Percentiles rank a stretch among this genome's conserved stretches.
phyloP scores from a whole-genome alignment of 495 filamentous ascomycete species.

The Xylaria grammica region DNA sequence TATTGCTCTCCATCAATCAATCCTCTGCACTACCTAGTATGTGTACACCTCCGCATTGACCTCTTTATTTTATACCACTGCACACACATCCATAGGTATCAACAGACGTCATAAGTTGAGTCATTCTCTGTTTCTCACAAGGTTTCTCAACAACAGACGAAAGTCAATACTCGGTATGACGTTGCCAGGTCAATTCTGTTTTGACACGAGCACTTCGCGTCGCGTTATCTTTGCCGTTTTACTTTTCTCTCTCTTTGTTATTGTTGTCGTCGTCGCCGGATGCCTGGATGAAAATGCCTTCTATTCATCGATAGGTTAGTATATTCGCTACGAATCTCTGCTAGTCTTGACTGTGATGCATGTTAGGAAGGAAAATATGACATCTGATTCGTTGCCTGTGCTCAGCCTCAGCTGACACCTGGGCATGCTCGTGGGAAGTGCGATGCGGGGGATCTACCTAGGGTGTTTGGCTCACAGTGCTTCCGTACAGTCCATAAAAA shows the following conservation, averaged over 20 bases:
- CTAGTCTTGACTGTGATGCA: too few relatives aligned
- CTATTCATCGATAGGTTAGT: too few relatives aligned
- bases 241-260: neutral
- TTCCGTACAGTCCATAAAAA: neutral
- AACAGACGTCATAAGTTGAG: too few relatives aligned
- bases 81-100: neutral
- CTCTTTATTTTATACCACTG: too few relatives aligned
- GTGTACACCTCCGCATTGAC: too few relatives aligned
- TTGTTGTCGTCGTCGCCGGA: too few relatives aligned
- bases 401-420: conserved; percentile 14
- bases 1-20: too few relatives aligned
- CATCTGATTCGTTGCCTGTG: conserved; percentile 17
- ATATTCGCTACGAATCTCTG: too few relatives aligned
- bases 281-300: too few relatives aligned
- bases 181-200: neutral
- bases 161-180: neutral
- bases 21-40: too few relatives aligned
- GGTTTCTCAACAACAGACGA: neutral
- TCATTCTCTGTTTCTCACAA: neutral
- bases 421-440: too few relatives aligned
- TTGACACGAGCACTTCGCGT: neutral
- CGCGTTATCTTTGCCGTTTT: neutral
- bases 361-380: neutral
- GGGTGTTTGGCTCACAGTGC: neutral
- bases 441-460: too few relatives aligned